These are phyloP conservation scores for Microglena sp. DNA, from an alignment of 139 green algal species.

Conservation along the genomic window DNA sequence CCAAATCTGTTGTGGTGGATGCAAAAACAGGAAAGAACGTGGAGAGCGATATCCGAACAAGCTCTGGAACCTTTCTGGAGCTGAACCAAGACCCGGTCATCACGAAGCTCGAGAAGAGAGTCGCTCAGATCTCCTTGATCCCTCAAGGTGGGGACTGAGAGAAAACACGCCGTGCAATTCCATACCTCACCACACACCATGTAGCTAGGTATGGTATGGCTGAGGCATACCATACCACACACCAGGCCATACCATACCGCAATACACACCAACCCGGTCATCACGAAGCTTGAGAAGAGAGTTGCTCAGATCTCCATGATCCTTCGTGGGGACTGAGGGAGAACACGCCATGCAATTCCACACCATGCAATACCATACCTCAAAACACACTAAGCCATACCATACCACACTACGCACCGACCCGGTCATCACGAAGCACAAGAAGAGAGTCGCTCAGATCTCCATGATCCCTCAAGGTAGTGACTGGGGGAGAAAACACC, in stretches of 20 bases:
- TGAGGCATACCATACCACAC: too few species aligned
- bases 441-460: constrained; percentile 44
- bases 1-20: constrained; percentile 49
- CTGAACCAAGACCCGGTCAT: constrained; percentile 33
- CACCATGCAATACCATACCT: too few species aligned
- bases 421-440: constrained; percentile 28
- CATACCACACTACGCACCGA: too few species aligned
- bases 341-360: too few species aligned
- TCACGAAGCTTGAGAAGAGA: constrained; percentile 40
- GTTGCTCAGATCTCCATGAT: constrained; percentile 48
- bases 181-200: too few species aligned
- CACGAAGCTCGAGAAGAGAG: constrained; percentile 38
- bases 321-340: too few species aligned
- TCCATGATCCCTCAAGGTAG: constrained; percentile 45
- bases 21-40: constrained; percentile 38
- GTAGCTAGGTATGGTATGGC: too few species aligned
- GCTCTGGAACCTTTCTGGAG: constrained; percentile 40
- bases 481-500: too few species aligned
- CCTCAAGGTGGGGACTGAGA: constrained; percentile 31
- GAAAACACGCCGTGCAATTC: too few species aligned
- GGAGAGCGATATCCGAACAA: constrained; percentile 34
- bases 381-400: too few species aligned
- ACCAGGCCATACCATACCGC: too few species aligned
- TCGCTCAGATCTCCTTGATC: constrained; percentile 47
- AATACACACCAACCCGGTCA: too few species aligned